Conservation (phyloP, 2,329 filamentous ascomycete species). For the Fonsecaea pugnacius region DNA sequence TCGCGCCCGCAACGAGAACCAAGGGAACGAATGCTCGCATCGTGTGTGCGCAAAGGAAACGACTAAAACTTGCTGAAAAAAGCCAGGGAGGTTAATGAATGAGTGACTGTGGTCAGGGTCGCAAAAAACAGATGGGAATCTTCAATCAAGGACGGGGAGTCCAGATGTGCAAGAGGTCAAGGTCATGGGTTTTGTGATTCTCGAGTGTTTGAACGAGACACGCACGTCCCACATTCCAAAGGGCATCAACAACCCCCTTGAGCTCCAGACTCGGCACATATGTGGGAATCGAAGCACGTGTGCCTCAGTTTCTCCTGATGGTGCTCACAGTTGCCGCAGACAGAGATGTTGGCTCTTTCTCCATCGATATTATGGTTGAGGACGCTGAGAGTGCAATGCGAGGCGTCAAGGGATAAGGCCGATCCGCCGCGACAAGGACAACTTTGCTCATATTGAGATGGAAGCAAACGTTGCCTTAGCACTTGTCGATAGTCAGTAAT, state of each 20-base stretch:
- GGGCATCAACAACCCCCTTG: not conserved
- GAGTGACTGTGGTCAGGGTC: constrained; percentile 28
- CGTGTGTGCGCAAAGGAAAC: not conserved
- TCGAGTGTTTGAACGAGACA: constrained; percentile 10
- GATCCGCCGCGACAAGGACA: not conserved
- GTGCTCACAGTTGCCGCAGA: not conserved
- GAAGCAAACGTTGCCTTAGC: not conserved
- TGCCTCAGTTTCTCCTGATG: not conserved
- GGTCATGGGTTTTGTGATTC: constrained; percentile 16
- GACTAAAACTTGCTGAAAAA: not conserved
- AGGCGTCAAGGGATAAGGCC: not conserved
- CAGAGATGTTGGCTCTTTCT: not conserved
- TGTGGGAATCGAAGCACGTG: not conserved
- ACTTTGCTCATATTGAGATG: not conserved
- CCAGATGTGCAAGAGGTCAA: not conserved
- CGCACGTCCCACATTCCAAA: constrained; percentile 13
- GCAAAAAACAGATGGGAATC: not conserved
- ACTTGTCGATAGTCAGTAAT: not conserved
- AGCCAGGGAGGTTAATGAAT: constrained; percentile 19
- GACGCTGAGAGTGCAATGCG: not conserved
- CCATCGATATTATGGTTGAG: not conserved
- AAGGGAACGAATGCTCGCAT: constrained; percentile 22
- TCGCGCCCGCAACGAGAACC: constrained; percentile 17
- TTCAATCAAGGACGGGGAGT: not conserved
- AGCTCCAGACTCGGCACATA: not conserved